Conservation (phyloP, 768 basidiomycete species). For the Lentinula sp. region DNA sequence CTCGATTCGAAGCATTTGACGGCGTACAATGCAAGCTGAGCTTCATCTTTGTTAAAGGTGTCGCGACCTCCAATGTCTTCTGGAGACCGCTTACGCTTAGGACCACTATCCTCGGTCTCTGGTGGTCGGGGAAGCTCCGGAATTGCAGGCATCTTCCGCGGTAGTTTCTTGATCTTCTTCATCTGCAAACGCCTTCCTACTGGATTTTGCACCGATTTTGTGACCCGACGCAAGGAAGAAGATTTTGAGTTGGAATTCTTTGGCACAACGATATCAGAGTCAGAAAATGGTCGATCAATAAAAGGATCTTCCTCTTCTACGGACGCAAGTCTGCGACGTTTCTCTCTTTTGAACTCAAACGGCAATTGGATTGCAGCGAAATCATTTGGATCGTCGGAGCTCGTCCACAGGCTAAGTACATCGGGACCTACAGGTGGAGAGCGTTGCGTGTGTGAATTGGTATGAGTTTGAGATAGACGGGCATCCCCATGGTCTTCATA, state of each 20-base stretch:
- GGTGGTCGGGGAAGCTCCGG: not conserved
- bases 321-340: not conserved
- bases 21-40: constrained; percentile 12
- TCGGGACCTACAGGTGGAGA: not conserved
- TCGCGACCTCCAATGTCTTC: not conserved
- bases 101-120: not conserved
- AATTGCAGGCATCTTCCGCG: not conserved
- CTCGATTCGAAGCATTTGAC: constrained; percentile 11
- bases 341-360: not conserved
- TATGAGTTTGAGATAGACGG: too few species aligned
- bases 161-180: not conserved
- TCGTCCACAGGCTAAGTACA: not conserved
- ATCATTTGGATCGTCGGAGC: too few species aligned
- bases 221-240: too few species aligned
- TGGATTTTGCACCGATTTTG: too few species aligned
- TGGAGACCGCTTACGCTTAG: not conserved
- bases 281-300: not conserved
- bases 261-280: not conserved
- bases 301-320: not conserved
- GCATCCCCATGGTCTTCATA: not conserved
- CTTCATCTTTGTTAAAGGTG: not conserved
- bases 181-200: not conserved
- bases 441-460: not conserved
- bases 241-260: not conserved
- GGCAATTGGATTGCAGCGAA: not conserved